Percentiles rank a stretch among this genome's conserved stretches.
Evolutionary conservation across 495 filamentous ascomycete genomes (phyloP).

Genomic region (Hypoxylon lienhwacheense): DNA sequence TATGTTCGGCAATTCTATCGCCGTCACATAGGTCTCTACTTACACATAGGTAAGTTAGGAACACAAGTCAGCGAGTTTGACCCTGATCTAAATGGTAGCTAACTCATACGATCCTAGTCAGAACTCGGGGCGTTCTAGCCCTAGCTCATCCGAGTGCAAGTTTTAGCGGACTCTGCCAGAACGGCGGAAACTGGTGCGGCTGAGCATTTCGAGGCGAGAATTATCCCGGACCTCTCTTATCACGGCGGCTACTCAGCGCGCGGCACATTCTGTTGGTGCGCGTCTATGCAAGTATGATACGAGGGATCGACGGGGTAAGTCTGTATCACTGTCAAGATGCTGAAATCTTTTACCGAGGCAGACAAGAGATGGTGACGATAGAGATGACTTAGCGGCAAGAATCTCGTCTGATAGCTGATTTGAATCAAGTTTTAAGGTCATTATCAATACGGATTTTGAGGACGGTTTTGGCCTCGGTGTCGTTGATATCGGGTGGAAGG

Average conservation of each 20-base stretch:
- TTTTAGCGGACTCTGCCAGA: constrained; percentile 33
- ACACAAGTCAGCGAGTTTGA: constrained; percentile 16
- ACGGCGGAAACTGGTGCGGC: not conserved
- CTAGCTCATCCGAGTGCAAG: constrained; percentile 17
- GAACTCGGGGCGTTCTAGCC: constrained; percentile 8
- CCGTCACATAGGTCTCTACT: no score
- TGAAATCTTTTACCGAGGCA: constrained; percentile 37
- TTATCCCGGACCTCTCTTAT: constrained; percentile 35
- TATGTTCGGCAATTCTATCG: constrained; percentile 26
- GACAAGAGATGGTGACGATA: constrained; percentile 39
- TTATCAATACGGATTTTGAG: constrained; percentile 41
- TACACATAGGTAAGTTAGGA: constrained; percentile 34
- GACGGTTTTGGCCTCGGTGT: constrained; percentile 40
- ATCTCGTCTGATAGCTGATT: constrained; percentile 35
- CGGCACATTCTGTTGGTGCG: constrained; percentile 37
- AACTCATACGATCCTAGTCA: constrained; percentile 33
- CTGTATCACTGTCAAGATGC: constrained; percentile 37
- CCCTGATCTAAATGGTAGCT: constrained; percentile 29
- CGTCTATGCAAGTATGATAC: constrained; percentile 37
- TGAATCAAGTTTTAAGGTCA: constrained; percentile 40
- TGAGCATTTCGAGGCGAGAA: constrained; percentile 18
- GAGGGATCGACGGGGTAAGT: constrained; percentile 38
- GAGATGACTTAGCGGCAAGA: constrained; percentile 45
- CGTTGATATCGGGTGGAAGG: no score
- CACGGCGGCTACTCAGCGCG: constrained; percentile 37